A percentile compares a stretch with the other conserved stretches of the same genome.
Conservation (phyloP, 495 filamentous ascomycete genomes). For the Cetradonia linearis region DNA sequence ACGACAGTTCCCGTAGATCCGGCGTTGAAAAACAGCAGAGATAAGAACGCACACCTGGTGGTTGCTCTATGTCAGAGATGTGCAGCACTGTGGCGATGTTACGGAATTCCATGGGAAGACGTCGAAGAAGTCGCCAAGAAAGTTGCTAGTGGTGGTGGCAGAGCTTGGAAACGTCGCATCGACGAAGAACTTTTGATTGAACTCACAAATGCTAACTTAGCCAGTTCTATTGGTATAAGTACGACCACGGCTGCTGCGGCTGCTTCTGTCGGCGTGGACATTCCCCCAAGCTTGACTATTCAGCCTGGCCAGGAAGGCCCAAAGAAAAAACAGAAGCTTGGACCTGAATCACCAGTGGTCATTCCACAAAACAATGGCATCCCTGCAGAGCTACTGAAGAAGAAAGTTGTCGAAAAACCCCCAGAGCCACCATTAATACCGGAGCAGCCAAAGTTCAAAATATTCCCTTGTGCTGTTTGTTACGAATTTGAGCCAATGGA, state of each 20-base stretch:
- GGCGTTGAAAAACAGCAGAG: constrained; percentile 48
- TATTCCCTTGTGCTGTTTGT: constrained; percentile 80
- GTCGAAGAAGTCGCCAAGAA: constrained; percentile 90
- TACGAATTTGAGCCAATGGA: constrained; percentile 56
- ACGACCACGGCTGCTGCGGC: constrained; percentile 38
- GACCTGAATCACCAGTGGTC: constrained; percentile 38
- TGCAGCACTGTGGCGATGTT: constrained; percentile 84
- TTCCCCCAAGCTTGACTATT: constrained; percentile 33
- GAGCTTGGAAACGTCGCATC: constrained; percentile 75
- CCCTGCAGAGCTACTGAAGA: constrained; percentile 48
- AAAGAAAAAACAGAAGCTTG: constrained; percentile 51
- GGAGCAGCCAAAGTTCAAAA: constrained; percentile 65
- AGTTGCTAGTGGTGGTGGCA: constrained; percentile 68
- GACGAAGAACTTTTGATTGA: constrained; percentile 89
- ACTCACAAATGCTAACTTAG: constrained; percentile 47
- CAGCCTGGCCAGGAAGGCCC: constrained; percentile 40
- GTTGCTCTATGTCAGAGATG: constrained; percentile 84
- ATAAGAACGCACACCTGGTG: constrained; percentile 66
- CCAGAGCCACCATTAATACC: constrained; percentile 50
- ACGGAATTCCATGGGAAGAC: constrained; percentile 91
- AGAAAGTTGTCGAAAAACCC: constrained; percentile 49
- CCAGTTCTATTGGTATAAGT: constrained; percentile 39
- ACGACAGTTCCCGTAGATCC: constrained; percentile 60
- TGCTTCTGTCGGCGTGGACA: constrained; percentile 35
- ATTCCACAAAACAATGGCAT: constrained; percentile 37